phyloP scores from a whole-genome alignment of 2,329 filamentous ascomycete species.

The Ophidiomyces ophidiicola region DNA sequence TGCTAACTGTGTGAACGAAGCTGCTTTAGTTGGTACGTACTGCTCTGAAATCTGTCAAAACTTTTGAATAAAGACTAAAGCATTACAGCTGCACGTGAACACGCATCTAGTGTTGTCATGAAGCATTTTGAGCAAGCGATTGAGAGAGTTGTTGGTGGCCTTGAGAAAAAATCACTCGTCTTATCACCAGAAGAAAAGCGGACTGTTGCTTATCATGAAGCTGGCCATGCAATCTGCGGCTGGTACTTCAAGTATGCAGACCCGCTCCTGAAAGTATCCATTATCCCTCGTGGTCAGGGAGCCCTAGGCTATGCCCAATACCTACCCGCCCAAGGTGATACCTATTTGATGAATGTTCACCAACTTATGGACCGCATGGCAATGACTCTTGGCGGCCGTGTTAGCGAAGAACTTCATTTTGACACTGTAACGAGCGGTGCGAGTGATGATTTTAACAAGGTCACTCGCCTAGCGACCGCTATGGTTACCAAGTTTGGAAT shows the following conservation, averaged over 20 bases:
- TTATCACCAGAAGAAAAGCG: conserved; percentile 88
- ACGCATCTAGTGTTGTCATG: conserved; percentile 72
- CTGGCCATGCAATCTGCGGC: conserved; percentile 93
- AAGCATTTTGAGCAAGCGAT: conserved; percentile 93
- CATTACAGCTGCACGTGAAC: conserved; percentile 61
- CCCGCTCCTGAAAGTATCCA: conserved; percentile 92
- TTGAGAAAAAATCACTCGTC: conserved; percentile 95
- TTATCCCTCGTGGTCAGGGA: conserved; percentile 90
- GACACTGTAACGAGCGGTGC: conserved; percentile 90
- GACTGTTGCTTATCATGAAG: conserved; percentile 95
- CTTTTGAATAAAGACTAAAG: conserved; percentile 2
- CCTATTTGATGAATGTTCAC: conserved; percentile 88
- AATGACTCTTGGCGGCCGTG: conserved; percentile 92
- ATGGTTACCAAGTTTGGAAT: conserved; percentile 99
- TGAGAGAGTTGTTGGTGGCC: conserved; percentile 87
- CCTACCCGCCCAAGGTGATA: conserved; percentile 69
- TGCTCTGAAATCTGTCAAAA: background rate
- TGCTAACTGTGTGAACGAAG: conserved; percentile 96
- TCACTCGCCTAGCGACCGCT: conserved; percentile 83
- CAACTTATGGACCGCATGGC: conserved; percentile 99
- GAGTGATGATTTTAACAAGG: conserved; percentile 96
- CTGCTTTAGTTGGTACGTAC: conserved; percentile 75
- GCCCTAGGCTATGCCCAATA: conserved; percentile 95
- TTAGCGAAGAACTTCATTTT: conserved; percentile 94
- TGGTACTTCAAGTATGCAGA: conserved; percentile 98